Conservation (phyloP, 164 flowering plant genomes). For the Vitis rupestris region DNA sequence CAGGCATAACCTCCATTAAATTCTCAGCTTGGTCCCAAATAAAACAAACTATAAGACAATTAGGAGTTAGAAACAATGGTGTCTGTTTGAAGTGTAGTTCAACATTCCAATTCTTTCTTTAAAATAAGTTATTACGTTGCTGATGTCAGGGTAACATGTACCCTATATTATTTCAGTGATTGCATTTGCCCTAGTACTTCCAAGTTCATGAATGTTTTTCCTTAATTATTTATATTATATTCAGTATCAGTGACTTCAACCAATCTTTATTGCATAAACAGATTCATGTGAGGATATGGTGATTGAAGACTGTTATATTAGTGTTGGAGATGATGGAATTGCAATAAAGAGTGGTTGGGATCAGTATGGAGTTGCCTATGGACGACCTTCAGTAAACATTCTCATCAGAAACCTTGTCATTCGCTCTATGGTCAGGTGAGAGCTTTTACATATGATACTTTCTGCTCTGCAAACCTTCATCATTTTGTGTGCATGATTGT, state of each 20-base stretch:
- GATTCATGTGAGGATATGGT: constrained; percentile 94
- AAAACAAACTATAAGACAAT: too few species aligned
- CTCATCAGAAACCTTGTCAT: constrained; percentile 78
- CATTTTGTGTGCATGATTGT: too few species aligned
- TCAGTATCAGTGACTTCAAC: background rate
- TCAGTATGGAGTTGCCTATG: constrained; percentile 89
- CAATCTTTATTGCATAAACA: constrained; percentile 26
- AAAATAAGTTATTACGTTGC: too few species aligned
- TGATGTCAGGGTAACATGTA: too few species aligned
- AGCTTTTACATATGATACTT: background rate
- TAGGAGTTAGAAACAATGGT: too few species aligned
- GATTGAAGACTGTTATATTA: constrained; percentile 91
- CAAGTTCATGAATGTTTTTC: background rate
- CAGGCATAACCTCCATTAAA: too few species aligned
- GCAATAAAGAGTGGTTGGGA: constrained; percentile 99
- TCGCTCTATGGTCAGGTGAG: constrained; percentile 89
- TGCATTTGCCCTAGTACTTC: background rate
- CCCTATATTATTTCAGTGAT: too few species aligned
- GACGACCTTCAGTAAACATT: constrained; percentile 79
- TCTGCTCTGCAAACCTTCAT: too few species aligned
- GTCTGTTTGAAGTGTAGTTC: too few species aligned
- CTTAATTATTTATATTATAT: background rate
- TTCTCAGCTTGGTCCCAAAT: too few species aligned
- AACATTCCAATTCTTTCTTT: too few species aligned
- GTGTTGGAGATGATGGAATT: constrained; percentile 95